phyloP scores from a whole-genome alignment of 768 basidiomycete species.

The Punctularia strigosozonata region DNA sequence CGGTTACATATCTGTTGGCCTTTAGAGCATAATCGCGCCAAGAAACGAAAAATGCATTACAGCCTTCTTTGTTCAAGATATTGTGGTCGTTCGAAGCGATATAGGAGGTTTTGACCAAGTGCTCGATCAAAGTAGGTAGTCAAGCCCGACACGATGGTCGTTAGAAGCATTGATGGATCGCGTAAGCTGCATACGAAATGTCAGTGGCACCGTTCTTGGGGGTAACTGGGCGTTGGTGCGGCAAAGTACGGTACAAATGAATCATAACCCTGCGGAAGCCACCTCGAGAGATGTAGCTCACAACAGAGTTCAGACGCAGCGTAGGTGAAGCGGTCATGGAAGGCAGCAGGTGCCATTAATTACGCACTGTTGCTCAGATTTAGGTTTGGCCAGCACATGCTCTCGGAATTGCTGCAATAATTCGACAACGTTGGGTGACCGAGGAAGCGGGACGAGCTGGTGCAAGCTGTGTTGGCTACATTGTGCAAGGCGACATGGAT shows the following conservation, averaged over 20 bases:
- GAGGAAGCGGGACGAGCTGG: conserved; percentile 80
- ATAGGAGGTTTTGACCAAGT: conserved; percentile 30
- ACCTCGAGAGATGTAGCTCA: too few relatives aligned
- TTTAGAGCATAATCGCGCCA: too few relatives aligned
- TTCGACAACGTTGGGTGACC: conserved; percentile 65
- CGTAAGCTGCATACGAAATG: conserved; percentile 34
- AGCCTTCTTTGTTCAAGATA: neutral
- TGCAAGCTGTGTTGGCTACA: neutral
- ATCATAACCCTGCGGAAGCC: too few relatives aligned
- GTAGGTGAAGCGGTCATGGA: too few relatives aligned
- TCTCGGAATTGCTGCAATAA: conserved; percentile 70
- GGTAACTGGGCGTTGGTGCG: too few relatives aligned
- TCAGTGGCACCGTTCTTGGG: too few relatives aligned
- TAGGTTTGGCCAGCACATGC: conserved; percentile 39
- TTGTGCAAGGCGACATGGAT: neutral
- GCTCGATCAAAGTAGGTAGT: conserved; percentile 90
- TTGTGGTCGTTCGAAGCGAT: neutral
- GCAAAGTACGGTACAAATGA: neutral
- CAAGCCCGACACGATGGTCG: conserved; percentile 78
- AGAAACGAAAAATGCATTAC: too few relatives aligned
- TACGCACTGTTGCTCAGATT: conserved; percentile 26
- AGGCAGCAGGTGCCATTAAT: too few relatives aligned
- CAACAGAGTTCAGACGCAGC: too few relatives aligned
- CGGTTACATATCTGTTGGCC: conserved; percentile 65
- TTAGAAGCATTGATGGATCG: conserved; percentile 56